Base-by-base conservation (phyloP, 148 eudicot genomes). In the Fallopia convolvulus region DNA sequence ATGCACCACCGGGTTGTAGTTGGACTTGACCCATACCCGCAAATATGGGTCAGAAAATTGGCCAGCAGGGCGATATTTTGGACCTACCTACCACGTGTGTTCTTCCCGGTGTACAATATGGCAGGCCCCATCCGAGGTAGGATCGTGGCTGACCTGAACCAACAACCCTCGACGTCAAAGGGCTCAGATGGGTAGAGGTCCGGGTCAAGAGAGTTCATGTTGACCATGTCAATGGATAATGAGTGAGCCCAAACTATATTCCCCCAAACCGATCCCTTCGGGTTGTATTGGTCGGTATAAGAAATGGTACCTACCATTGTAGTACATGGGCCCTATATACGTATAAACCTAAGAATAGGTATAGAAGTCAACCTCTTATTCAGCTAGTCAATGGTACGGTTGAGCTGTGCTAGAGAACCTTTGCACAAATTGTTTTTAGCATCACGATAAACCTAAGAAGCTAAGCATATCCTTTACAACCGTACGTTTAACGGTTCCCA, bases 231-330 rank as follows among this genome's bases (percentile, higher is more conserved):
- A 36, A 33, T 82, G 1, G 95, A 91, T 5, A 91, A 87, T 0
- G 92, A 91, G 72, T 87, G 92, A 21, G 87, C 95, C 92, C 90
- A 90, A 26, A 91, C 89, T 77, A 91, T 91, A 71, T 91, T 86
- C 17, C 92, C 92, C 92, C 94, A 90, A 4, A 79, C n/a, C n/a
- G n/a, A n/a, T n/a, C n/a, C n/a, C n/a, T n/a, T n/a, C n/a, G n/a
- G n/a, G n/a, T n/a, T n/a, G n/a, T n/a, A n/a, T n/a, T n/a, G n/a
- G n/a, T n/a, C n/a, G n/a, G n/a, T n/a, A n/a, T n/a, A n/a, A n/a
- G n/a, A n/a, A n/a, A n/a, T n/a, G n/a, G n/a, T n/a, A n/a, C n/a
- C n/a, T n/a, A n/a, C n/a, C n/a, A n/a, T n/a, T n/a, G n/a, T n/a
- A n/a, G n/a, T n/a, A n/a, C n/a, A n/a, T n/a, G n/a, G n/a, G n/a